Evolutionary conservation across 768 basidiomycete genomes (phyloP).

Genomic region (Rhodotorula kratochvilovae): DNA sequence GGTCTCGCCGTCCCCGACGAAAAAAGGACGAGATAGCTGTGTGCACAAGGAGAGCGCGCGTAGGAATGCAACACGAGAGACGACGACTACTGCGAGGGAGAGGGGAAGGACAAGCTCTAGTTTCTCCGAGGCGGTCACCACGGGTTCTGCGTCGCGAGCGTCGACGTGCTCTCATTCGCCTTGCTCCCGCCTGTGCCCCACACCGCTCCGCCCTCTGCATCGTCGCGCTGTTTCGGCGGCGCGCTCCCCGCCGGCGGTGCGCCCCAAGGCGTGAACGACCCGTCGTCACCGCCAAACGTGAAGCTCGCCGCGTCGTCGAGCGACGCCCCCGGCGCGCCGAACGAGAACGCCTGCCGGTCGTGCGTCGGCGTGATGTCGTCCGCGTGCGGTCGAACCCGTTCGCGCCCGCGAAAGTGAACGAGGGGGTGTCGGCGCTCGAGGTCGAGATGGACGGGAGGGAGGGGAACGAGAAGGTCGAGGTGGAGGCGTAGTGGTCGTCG

Average conservation of each 20-base stretch:
- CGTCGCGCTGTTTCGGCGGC: neutral
- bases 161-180: conserved; percentile 5
- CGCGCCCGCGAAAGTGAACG: conserved; percentile 21
- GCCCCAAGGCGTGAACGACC: neutral
- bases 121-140: conserved; percentile 22
- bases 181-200: conserved; percentile 17
- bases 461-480: conserved; percentile 17
- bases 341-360: conserved; percentile 13
- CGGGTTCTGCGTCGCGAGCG: conserved; percentile 26
- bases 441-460: neutral
- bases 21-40: neutral
- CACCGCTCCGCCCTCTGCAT: conserved; percentile 9
- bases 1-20: neutral
- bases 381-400: conserved; percentile 25
- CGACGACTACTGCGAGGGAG: neutral
- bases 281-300: conserved; percentile 13
- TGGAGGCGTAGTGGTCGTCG: conserved; percentile 19
- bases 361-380: neutral
- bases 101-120: neutral
- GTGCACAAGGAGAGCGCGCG: neutral
- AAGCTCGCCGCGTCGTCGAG: conserved; percentile 9
- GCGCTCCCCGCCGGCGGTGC: neutral
- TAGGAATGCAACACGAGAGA: neutral
- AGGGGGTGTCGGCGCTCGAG: neutral
- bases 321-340: neutral